Evolutionary conservation across 495 filamentous ascomycete genomes (phyloP), one percentile per base, ranked within the genome.

Genomic region (Geoglossum glabrum): DNA sequence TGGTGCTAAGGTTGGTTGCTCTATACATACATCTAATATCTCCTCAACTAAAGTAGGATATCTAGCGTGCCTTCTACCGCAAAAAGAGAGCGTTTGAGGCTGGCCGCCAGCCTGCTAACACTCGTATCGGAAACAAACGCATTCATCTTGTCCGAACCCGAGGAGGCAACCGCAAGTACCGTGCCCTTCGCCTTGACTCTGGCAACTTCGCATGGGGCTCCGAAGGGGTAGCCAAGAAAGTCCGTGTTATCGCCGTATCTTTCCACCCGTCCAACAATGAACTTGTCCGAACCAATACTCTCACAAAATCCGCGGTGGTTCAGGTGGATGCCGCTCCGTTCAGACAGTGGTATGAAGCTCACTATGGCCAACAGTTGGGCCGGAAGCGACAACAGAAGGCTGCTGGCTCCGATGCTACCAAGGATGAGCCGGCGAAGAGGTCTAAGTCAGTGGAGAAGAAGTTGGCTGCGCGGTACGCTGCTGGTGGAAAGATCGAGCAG

Each of bases 191-290:
- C 80, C 84, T 99, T 76, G 92, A 99, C 73, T 85, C 90, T 62
- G 92, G 92, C 71, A 99, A 99, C 80, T 99, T 95, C 76, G 90
- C 90, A 62, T 99, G 92, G 92, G 92, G 85, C 66, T 95, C 88
- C 64, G 92, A 99, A 81, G 87, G 88, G 66, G 75, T 90, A 73
- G 82, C 88, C 77, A 88, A 90, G 80, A 99, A 99, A 81, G 85
- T 85, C 74, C 93, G 92, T 80, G 87, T 99, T 69, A 95, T 99
- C 73, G 87, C 76, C 66, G 93, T 97, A 75, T 84, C 83, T 68
- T 99, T 84, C 83, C 92, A 99, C 74, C 93, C 92, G 56, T 97
- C 92, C 71, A 99, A 99, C 87, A 99, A 99, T 84, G 92, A 99
- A 75, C 80, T 99, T 67, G 87, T 99, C 78, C 93, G 92, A 69